Evolutionary conservation across 257 asterid species (phyloP), one percentile per base, ranked within the genome.

Genomic region (Ocimum tenuiflorum): DNA sequence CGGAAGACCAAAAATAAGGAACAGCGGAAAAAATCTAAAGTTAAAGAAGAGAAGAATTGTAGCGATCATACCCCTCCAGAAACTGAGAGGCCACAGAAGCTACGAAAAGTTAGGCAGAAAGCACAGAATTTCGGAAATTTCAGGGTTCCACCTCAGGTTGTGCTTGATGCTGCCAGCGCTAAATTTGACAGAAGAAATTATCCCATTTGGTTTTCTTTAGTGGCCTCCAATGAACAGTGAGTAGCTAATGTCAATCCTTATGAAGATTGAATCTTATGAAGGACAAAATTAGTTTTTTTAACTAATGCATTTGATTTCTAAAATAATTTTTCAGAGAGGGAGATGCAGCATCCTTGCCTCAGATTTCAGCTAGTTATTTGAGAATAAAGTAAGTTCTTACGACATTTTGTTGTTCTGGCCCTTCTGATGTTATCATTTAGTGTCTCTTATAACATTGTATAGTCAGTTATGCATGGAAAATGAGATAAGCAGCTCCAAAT

Each of bases 161-260:
- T 84, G 65, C 87, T 82, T 1, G 89, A 91, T 79, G 82, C 83
- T 66, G 63, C 79, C 72, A 75, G 63, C 72, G 77, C 75, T 61
- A 79, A 74, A 65, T 56, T 65, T 33, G 95, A 85, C 38, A 76
- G 74, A 71, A 82, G 77, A 72, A 74, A 63, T 60, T 38, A 69
- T 72, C 95, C 96, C 50, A 80, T 92, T 64, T 92, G 98, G 98
- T 87, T 92, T 75, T 92, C 98, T 8, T 81, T 91, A 50, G 86
- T 84, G 73, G 94, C 95, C 56, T 80, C 84, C 7, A 77, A 78
- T 13, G 85, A 81, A 58, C 79, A 54, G 99, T 94, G 68, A 90
- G 97, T 45, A 73, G 60, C 69, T 69, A 52, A 72, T 63, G 53
- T 54, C 38, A 69, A 47, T 63, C 46, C 45, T 70, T 45, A 56